A percentile compares a stretch with the other conserved stretches of the same genome.
Conservation (phyloP, 176 grass and related monocot species). For the Oryza rufipogon region DNA sequence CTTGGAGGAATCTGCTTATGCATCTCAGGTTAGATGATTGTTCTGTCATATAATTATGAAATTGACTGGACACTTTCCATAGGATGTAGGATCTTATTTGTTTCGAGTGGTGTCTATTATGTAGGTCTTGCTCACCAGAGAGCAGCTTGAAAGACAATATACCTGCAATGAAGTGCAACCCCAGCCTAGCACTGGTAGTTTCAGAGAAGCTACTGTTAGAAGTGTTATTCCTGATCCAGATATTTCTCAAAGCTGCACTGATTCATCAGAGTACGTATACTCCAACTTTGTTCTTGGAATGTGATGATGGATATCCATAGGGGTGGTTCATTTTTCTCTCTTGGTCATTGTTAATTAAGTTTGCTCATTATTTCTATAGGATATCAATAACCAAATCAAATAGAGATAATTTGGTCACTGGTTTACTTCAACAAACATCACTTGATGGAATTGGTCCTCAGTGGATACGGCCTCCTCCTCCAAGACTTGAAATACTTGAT, state of each 20-base stretch:
- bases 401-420: slow-evolving; percentile 62
- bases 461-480: slow-evolving; percentile 85
- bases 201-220: slow-evolving; percentile 64
- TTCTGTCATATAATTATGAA: slow-evolving; percentile 33
- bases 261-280: slow-evolving; percentile 73
- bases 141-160: slow-evolving; percentile 66
- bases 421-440: slow-evolving; percentile 72
- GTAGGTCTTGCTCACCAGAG: slow-evolving; percentile 72
- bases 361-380: slow-evolving; percentile 53
- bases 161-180: slow-evolving; percentile 30
- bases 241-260: slow-evolving; percentile 52
- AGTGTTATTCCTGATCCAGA: slow-evolving; percentile 86
- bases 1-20: slow-evolving; percentile 70
- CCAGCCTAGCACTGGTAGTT: slow-evolving; percentile 50
- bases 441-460: slow-evolving; percentile 68
- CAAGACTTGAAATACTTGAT: slow-evolving; percentile 86
- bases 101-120: slow-evolving; percentile 34
- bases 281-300: slow-evolving; percentile 32
- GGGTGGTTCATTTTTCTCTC: slow-evolving; percentile 33
- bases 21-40: slow-evolving; percentile 70
- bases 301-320: not conserved
- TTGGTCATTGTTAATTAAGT: slow-evolving; percentile 32
- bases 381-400: slow-evolving; percentile 56
- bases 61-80: slow-evolving; percentile 23
- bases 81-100: slow-evolving; percentile 15